Evolutionary conservation across 495 filamentous ascomycete genomes (phyloP), one percentile per base, ranked within the genome.

Genomic region (Filosporella fistucella): DNA sequence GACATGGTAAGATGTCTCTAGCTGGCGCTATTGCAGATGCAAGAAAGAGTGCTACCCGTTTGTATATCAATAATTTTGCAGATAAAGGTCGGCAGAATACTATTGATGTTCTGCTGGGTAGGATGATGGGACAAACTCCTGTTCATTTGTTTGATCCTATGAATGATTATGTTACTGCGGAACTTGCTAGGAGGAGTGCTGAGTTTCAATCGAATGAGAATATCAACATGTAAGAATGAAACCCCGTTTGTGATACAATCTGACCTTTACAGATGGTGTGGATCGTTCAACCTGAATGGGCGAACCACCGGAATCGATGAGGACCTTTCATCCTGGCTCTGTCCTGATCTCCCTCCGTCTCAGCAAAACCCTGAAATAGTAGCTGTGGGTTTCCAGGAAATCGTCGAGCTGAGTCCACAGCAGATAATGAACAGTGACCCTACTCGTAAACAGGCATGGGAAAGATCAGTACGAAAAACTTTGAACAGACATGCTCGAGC

Each of bases 351-450:
- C 2, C 72, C 72, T 23, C 52, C 60, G 7, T 63, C 68, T 17
- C 74, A 80, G 34, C 55, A 71, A 43, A 69, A 77, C 17, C 87
- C 94, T 17, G 81, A 89, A 38, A 85, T 99, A 26, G 78, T 94
- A 41, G 90, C 81, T 8, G 81, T 96, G 23, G 93, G 89, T 0
- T 97, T 99, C 55, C 93, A 99, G 57, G 93, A 99, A 68, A 97
- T 99, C 44, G 94, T 99, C 13, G 84, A 91, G 59, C 73, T 99
- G 12, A 95, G 88, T 57, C 91, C 94, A 14, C 91, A 97, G 63
- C 94, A 99, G 59, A 97, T 99, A 58, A 97, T 99, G 90, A 94
- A 93, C 43, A 96, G 90, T 30, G 91, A 97, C 70, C 93, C 94
- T 18, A 77, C 77, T 8, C 79, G 86, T 46, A 84, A 91, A 42